Conservation (phyloP, 257 asterid species). For the Capsicum baccatum region DNA sequence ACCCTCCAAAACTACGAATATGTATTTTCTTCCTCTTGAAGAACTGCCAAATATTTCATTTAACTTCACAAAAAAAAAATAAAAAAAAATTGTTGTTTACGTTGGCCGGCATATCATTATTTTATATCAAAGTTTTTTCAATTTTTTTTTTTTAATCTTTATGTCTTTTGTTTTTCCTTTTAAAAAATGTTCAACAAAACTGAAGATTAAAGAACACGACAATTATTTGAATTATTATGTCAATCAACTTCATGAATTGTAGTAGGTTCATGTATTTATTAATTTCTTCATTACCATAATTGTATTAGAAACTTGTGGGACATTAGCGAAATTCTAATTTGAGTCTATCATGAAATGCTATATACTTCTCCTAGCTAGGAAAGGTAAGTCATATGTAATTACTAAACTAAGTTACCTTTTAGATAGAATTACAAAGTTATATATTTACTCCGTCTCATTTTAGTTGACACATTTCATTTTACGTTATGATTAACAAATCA, state of each 20-base stretch:
- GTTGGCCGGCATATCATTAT: background rate
- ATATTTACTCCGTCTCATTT: background rate
- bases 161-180: background rate
- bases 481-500: too few species aligned
- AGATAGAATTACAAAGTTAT: too few species aligned
- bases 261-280: background rate
- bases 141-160: background rate
- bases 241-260: background rate
- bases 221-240: background rate
- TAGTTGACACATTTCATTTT: too few species aligned
- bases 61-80: background rate
- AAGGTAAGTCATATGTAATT: too few species aligned
- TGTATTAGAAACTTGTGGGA: background rate
- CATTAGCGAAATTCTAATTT: background rate
- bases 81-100: background rate
- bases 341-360: too few species aligned
- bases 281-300: constrained; percentile 3
- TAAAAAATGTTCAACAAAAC: background rate
- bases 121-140: background rate
- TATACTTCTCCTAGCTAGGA: too few species aligned
- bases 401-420: too few species aligned
- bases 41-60: background rate
- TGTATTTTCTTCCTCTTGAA: background rate
- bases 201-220: background rate
- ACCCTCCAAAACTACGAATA: background rate